Evolutionary conservation across 1,139 yeast species (phyloP).

Genomic region (Candida anutae): DNA sequence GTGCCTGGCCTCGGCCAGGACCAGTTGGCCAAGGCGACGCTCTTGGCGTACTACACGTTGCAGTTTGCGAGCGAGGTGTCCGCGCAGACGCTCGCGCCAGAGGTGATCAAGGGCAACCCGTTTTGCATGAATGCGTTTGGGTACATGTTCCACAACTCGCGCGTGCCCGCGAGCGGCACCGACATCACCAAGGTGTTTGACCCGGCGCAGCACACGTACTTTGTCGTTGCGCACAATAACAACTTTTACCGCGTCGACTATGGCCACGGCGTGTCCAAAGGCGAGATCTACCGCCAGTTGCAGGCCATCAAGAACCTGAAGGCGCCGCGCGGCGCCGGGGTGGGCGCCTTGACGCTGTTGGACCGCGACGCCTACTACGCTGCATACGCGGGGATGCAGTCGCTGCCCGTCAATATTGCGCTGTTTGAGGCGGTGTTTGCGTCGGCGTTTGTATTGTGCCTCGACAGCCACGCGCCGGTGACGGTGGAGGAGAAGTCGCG

Average conservation of each 20-base stretch:
- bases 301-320: slow-evolving; percentile 44
- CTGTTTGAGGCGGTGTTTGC: slow-evolving; percentile 67
- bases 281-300: slow-evolving; percentile 62
- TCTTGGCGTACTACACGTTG: slow-evolving; percentile 45
- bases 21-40: slow-evolving; percentile 71
- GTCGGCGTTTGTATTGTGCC: slow-evolving; percentile 71
- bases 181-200: slow-evolving; percentile 50
- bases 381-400: slow-evolving; percentile 50
- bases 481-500: slow-evolving; percentile 82
- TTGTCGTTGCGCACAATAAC: slow-evolving; percentile 68
- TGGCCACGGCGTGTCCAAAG: slow-evolving; percentile 50
- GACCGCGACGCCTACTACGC: slow-evolving; percentile 80
- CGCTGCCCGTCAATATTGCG: slow-evolving; percentile 48
- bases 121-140: slow-evolving; percentile 91
- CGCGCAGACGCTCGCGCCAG: slow-evolving; percentile 63
- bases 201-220: slow-evolving; percentile 55
- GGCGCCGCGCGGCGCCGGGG: slow-evolving; percentile 36
- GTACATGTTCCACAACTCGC: slow-evolving; percentile 84
- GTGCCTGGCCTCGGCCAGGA: slow-evolving; percentile 51
- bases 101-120: slow-evolving; percentile 72
- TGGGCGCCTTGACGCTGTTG: slow-evolving; percentile 77
- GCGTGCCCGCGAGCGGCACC: slow-evolving; percentile 60
- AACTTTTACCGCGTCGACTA: slow-evolving; percentile 77
- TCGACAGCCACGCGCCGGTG: slow-evolving; percentile 68
- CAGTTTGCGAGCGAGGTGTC: slow-evolving; percentile 51